A percentile compares a stretch with the other conserved stretches of the same genome.
phyloP scores from a whole-genome alignment of 2,329 filamentous ascomycete species.

The Phyllachora maydis region DNA sequence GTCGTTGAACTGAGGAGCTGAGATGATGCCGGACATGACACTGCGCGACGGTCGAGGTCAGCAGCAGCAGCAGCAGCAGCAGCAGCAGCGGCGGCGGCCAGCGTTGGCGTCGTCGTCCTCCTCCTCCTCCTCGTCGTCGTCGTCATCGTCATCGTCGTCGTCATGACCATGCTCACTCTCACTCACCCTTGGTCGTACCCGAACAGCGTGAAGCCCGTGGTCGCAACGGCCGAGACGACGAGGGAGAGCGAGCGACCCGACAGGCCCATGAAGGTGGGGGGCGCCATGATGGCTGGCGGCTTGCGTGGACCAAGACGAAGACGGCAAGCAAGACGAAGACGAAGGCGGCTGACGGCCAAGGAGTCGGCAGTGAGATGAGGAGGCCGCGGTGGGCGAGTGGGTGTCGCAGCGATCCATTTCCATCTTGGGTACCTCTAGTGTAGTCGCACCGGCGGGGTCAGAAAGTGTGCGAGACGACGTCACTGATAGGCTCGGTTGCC shows the following conservation, averaged over 20 bases:
- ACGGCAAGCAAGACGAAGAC: no score
- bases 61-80: constrained; percentile 4
- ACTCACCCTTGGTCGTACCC: constrained; percentile 31
- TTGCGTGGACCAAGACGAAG: no score
- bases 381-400: no score
- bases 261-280: constrained; percentile 35
- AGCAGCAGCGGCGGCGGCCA: constrained; percentile 1
- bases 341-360: no score
- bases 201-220: constrained; percentile 40
- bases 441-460: no score
- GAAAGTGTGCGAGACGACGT: no score
- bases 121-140: no score
- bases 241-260: constrained; percentile 33
- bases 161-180: not conserved
- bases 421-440: no score
- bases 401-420: no score
- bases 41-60: constrained; percentile 6
- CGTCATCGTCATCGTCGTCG: not conserved
- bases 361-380: no score
- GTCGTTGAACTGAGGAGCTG: constrained; percentile 24
- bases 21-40: constrained; percentile 32
- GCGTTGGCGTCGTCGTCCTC: not conserved
- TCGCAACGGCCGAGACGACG: constrained; percentile 39
- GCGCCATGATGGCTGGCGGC: constrained; percentile 21
- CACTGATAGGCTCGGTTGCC: no score